Evolutionary conservation across 2,329 filamentous ascomycete genomes (phyloP), one percentile per base, ranked within the genome.

Genomic region (Penicillium occitanis): DNA sequence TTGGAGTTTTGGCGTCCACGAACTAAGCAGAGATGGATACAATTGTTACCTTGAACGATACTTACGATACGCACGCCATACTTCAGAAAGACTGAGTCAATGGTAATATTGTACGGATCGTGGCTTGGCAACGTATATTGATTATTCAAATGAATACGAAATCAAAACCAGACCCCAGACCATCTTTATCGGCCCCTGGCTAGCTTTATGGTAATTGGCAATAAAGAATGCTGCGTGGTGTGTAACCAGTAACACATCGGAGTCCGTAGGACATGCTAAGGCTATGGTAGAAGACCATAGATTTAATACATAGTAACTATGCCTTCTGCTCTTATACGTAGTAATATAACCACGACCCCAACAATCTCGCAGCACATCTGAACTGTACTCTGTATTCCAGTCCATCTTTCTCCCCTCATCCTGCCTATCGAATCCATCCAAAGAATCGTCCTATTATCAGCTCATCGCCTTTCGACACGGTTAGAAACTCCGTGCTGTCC

Each of bases 131-230:
- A n/a, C 10, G 25, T 30, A 37, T 25, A 37, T 57, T 22, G 53
- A 57, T 57, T 57, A 57, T 22, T 57, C 53, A 57, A 57, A 57
- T 25, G 33, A 57, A 57, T 57, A 57, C 53, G 53, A 57, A 25
- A 57, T 37, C 8, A 57, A 37, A 57, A 57, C 8, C 14, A 14
- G 30, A 35, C 51, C 51, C 51, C 51, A 35, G 51, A 22, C 22
- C 11, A 14, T 40, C 50, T 53, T 33, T 33, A 53, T 53, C 50
- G 10, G 50, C 50, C 28, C 14, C 28, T 53, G 50, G 50, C 13
- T 30, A 53, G 11, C 33, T 50, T 50, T 50, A n/a, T 33, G 30
- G 30, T 7, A 25, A 25, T 46, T 46, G 44, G 19, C 19, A 28
- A 25, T 57, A 57, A 10, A 25, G 53, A 22, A 57, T 14, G 11